Conservation (phyloP, 352 stramenopile genomes). For the Globisporangium irregulare region DNA sequence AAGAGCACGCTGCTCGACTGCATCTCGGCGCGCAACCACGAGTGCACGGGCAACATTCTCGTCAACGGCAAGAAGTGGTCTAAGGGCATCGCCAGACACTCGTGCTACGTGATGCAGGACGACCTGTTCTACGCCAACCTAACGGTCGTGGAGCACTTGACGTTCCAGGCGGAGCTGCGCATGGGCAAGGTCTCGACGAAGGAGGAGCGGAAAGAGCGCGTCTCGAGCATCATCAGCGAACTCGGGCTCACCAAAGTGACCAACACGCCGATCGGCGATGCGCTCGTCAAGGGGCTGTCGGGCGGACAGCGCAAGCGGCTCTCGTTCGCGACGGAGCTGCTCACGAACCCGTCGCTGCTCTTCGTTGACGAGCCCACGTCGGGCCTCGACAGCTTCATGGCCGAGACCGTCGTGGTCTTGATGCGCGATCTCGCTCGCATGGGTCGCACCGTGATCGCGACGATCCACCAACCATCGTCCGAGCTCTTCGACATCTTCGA, state of each 20-base stretch:
- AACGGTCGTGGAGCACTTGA: constrained; percentile 82
- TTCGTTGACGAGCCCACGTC: constrained; percentile 83
- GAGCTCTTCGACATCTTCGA: constrained; percentile 43
- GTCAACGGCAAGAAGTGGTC: constrained; percentile 54
- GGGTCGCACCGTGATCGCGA: constrained; percentile 78
- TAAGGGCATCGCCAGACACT: constrained; percentile 23
- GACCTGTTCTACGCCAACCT: constrained; percentile 83
- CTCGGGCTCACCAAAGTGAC: constrained; percentile 37
- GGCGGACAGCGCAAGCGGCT: constrained; percentile 81
- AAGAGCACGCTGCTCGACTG: constrained; percentile 42
- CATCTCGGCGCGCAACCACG: constrained; percentile 38
- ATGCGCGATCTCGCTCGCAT: constrained; percentile 58
- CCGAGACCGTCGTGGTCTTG: constrained; percentile 31
- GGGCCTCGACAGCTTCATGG: constrained; percentile 45
- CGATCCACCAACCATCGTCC: constrained; percentile 81
- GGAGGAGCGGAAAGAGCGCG: constrained; percentile 20
- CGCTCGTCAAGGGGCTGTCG: constrained; percentile 43
- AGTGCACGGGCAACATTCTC: constrained; percentile 43
- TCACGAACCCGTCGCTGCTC: constrained; percentile 64
- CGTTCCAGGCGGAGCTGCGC: constrained; percentile 73
- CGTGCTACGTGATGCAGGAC: constrained; percentile 82
- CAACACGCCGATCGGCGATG: constrained; percentile 48
- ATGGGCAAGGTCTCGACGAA: constrained; percentile 33
- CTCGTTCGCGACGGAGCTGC: constrained; percentile 74
- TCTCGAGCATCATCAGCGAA: constrained; percentile 36